A percentile compares a stretch with the other conserved stretches of the same genome.
Evolutionary conservation across 768 basidiomycete species (phyloP).

Genomic region (Guyanaporus albipodus): DNA sequence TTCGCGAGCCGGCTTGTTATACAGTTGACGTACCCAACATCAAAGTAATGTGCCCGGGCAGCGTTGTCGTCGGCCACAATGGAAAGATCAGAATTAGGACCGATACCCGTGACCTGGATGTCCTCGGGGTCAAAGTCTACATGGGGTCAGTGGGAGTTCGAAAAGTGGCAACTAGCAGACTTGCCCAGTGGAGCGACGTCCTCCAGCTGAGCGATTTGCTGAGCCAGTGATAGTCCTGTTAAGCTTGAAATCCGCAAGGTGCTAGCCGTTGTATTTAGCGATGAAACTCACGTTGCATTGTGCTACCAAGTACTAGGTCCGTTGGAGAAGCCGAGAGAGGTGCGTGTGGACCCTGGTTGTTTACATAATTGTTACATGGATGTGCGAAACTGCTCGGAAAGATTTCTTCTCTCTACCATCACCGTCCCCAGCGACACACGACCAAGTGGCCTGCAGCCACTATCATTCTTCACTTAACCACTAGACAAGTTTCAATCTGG

Average conservation of each 20-base stretch:
- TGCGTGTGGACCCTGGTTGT: slow-evolving; percentile 12
- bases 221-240: slow-evolving; percentile 56
- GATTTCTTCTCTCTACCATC: slow-evolving; percentile 29
- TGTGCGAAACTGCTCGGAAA: slow-evolving; percentile 15
- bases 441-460: slow-evolving; percentile 31
- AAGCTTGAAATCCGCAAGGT: neutral
- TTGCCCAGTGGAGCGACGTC: slow-evolving; percentile 65
- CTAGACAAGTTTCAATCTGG: slow-evolving; percentile 33
- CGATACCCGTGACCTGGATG: slow-evolving; percentile 41
- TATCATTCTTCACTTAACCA: slow-evolving; percentile 8
- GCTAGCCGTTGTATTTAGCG: neutral
- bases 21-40: slow-evolving; percentile 64
- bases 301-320: neutral
- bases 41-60: slow-evolving; percentile 74
- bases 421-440: slow-evolving; percentile 31
- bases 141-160: slow-evolving; percentile 7
- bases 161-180: slow-evolving; percentile 18
- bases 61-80: slow-evolving; percentile 31
- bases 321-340: neutral
- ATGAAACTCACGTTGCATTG: slow-evolving; percentile 29
- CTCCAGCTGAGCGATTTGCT: slow-evolving; percentile 81
- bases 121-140: slow-evolving; percentile 78
- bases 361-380: slow-evolving; percentile 33
- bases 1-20: slow-evolving; percentile 19
- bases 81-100: slow-evolving; percentile 34